Base-by-base conservation (phyloP, 2,329 filamentous ascomycete species). In the Colletotrichum sp. region DNA sequence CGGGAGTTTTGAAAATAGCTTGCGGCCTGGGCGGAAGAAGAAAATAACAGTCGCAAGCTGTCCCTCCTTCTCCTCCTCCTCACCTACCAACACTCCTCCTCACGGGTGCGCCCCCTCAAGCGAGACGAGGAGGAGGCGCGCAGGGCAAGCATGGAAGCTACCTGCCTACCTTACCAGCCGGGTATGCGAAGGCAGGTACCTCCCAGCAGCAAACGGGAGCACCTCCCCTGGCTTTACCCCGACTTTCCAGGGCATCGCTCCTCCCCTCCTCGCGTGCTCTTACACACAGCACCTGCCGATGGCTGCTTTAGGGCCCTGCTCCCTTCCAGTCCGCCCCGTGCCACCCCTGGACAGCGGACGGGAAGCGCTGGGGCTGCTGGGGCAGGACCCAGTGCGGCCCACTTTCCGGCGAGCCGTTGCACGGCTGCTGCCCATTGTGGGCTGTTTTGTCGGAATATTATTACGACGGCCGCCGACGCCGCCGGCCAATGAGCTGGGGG, bases 381-480 rank as follows among this genome's bases (percentile, higher is more conserved):
- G 74, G 74, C 43, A 76, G 68, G 74, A 74, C 74, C 74, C 74
- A 74, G 66, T 60, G 28, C 8, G 74, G 28, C 52, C 74, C 74
- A 76, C 74, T 52, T 76, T 69, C 70, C 74, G 70, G 74, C 39
- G 64, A 68, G 56, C 74, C 74, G 73, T 67, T 27, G 62, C 55
- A 64, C 27, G 73, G 32, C 61, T 58, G 28, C 32, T 56, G 10
- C 39, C 16, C 13, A 27, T n/a, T 32, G 55, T 75, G 73, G 56
- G 43, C 71, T 39, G 66, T 34, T 13, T 5, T 30, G 0, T 52
- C 75, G 75, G 65, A 76, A 70, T 22, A 76, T 66, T 43, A 36
- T n/a, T 71, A 8, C 8, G 16, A 25, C 75, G 65, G 48, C 1
- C 3, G 32, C 72, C 72, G 75, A 43, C 0, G 1, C 0, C 2